These are phyloP conservation scores for Exidia glandulosa DNA, from an alignment of 768 basidiomycete genomes.

Conservation along the genomic window DNA sequence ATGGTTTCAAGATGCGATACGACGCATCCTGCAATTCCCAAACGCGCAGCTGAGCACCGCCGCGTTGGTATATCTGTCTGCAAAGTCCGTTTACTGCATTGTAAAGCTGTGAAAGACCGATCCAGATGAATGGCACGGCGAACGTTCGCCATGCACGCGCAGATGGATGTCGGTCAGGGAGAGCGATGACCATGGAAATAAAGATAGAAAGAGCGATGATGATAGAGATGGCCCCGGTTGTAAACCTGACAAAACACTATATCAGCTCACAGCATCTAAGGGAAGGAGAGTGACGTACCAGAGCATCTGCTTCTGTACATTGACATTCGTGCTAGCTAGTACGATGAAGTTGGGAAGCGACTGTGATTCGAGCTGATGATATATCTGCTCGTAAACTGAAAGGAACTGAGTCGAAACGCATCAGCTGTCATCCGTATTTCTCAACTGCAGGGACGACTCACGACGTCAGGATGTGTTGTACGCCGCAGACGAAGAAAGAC, in stretches of 20 bases:
- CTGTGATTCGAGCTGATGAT: constrained; percentile 18
- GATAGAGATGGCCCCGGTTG: constrained; percentile 16
- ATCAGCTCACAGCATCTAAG: not conserved
- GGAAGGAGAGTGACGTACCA: constrained; percentile 15
- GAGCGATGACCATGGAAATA: constrained; percentile 16
- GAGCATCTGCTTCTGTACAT: constrained; percentile 25
- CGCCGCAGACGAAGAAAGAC: constrained; percentile 18
- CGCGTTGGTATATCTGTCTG: constrained; percentile 23
- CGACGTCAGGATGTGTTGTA: constrained; percentile 27
- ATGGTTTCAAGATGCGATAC: too few species aligned
- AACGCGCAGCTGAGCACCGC: constrained; percentile 22
- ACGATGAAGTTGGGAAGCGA: constrained; percentile 25
- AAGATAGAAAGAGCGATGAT: constrained; percentile 18
- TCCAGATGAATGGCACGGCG: constrained; percentile 16
- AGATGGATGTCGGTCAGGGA: constrained; percentile 16
- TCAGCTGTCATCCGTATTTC: not conserved
- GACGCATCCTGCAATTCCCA: constrained; percentile 33
- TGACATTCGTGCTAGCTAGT: constrained; percentile 22
- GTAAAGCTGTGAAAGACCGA: constrained; percentile 24
- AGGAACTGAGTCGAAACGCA: constrained; percentile 17
- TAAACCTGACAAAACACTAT: not conserved
- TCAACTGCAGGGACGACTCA: constrained; percentile 8
- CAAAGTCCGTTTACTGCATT: constrained; percentile 22
- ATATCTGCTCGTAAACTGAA: constrained; percentile 24
- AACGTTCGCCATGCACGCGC: constrained; percentile 24